A percentile compares a stretch with the other conserved stretches of the same genome.
These are phyloP conservation scores for Fragilaria radians DNA, from an alignment of 108 stramenopile genomes.

Conservation along the genomic window DNA sequence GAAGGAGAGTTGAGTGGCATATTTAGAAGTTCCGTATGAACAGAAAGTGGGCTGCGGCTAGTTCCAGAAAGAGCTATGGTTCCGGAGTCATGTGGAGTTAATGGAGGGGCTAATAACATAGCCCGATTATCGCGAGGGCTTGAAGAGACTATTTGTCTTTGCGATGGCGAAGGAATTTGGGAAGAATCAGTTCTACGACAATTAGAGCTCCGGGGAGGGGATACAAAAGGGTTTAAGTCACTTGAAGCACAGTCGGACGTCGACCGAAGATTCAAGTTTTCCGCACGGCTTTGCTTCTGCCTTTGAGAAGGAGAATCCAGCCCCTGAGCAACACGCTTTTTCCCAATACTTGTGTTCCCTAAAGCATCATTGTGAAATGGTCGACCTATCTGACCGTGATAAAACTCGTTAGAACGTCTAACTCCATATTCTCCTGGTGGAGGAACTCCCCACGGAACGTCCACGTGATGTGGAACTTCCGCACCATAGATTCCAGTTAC, in stretches of 20 bases:
- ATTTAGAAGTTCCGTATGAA: not conserved
- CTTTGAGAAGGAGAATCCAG: not conserved
- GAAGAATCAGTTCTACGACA: constrained; percentile 3
- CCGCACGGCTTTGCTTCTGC: not conserved
- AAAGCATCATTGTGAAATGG: not conserved
- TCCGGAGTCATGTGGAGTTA: not conserved
- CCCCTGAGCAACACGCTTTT: not conserved
- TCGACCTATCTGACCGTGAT: not conserved
- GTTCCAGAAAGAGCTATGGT: constrained; percentile 7
- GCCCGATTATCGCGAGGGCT: not conserved
- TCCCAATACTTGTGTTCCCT: not conserved
- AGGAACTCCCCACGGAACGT: not conserved
- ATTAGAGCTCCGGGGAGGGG: not conserved
- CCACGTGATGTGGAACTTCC: not conserved
- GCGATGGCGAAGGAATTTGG: constrained; percentile 5
- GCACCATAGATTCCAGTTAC: not conserved
- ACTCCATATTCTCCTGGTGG: not conserved
- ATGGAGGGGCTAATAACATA: not conserved
- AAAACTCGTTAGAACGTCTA: not conserved
- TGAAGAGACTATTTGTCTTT: not conserved
- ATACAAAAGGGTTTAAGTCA: constrained; percentile 2
- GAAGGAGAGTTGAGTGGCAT: constrained; percentile 6
- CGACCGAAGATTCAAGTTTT: not conserved
- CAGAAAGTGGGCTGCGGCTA: not conserved
- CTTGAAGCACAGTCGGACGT: not conserved